These are phyloP conservation scores for Eucalyptus erythrocorys DNA, from an alignment of 345 rosid species.

Conservation along the genomic window DNA sequence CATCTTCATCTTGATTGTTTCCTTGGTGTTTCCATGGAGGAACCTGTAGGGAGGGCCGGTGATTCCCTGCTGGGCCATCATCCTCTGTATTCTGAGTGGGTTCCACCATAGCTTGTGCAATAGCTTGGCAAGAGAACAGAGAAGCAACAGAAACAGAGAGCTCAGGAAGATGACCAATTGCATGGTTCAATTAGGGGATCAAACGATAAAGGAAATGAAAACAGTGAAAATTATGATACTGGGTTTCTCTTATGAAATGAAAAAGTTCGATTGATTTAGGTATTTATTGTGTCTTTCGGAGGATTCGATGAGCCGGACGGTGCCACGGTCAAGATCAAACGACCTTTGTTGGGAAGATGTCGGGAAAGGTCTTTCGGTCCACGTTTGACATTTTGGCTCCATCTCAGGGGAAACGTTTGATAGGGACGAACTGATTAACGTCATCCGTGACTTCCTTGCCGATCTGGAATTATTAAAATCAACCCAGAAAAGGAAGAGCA, in stretches of 20 bases:
- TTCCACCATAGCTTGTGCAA: not conserved
- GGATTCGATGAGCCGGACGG: not conserved
- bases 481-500: not conserved
- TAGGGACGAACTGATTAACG: not conserved
- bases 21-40: not conserved
- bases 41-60: not conserved
- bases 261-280: not conserved
- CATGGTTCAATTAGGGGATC: not conserved
- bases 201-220: not conserved
- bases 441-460: not conserved
- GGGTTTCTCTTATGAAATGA: not conserved
- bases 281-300: not conserved
- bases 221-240: not conserved
- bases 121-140: not conserved
- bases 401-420: no score
- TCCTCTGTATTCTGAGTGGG: not conserved
- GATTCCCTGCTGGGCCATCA: not conserved
- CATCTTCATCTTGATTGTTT: not conserved
- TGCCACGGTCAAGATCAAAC: no score
- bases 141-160: not conserved
- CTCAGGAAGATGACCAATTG: not conserved
- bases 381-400: no score
- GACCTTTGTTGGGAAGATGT: no score
- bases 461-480: not conserved
- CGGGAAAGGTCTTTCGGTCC: no score